These are phyloP conservation scores for Exutisphaerella laricina DNA, from an alignment of 2,329 filamentous ascomycete genomes.

Conservation along the genomic window DNA sequence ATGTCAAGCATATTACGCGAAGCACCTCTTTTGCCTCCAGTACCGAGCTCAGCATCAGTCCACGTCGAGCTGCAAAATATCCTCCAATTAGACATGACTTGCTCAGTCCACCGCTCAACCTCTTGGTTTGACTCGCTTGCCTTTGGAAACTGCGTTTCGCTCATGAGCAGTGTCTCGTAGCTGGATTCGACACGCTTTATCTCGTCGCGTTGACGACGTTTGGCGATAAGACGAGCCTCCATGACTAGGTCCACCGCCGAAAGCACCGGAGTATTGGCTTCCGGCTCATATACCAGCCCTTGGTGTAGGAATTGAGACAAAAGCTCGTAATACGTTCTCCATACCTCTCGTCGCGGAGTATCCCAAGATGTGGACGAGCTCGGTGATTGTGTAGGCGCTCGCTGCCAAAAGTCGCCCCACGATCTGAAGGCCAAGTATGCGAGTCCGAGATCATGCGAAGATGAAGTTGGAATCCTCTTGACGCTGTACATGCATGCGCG, in stretches of 20 bases:
- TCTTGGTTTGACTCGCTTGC: constrained; percentile 73
- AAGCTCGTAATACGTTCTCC: constrained; percentile 78
- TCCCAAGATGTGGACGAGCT: constrained; percentile 37
- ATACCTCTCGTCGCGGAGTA: constrained; percentile 57
- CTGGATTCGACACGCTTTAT: constrained; percentile 70
- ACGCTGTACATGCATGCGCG: constrained; percentile 28
- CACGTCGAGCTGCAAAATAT: constrained; percentile 73
- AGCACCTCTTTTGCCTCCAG: constrained; percentile 69
- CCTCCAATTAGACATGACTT: constrained; percentile 79
- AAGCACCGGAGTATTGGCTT: constrained; percentile 22
- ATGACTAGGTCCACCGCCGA: constrained; percentile 7
- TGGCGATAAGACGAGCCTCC: constrained; percentile 25
- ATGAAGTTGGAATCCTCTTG: constrained; percentile 20
- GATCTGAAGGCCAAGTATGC: constrained; percentile 44
- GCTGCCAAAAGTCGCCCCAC: constrained; percentile 64
- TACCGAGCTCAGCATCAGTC: constrained; percentile 73
- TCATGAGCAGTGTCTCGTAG: constrained; percentile 73
- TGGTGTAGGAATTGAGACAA: constrained; percentile 70
- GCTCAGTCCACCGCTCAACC: constrained; percentile 74
- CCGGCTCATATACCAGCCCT: constrained; percentile 50
- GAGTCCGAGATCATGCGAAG: constrained; percentile 20
- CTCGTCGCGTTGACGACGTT: constrained; percentile 60
- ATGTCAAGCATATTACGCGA: constrained; percentile 74
- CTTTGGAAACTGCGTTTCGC: constrained; percentile 75
- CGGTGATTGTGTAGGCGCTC: constrained; percentile 23